These are phyloP conservation scores for Tranzscheliella williamsii DNA, from an alignment of 1,284 basidiomycete genomes.

Conservation along the genomic window DNA sequence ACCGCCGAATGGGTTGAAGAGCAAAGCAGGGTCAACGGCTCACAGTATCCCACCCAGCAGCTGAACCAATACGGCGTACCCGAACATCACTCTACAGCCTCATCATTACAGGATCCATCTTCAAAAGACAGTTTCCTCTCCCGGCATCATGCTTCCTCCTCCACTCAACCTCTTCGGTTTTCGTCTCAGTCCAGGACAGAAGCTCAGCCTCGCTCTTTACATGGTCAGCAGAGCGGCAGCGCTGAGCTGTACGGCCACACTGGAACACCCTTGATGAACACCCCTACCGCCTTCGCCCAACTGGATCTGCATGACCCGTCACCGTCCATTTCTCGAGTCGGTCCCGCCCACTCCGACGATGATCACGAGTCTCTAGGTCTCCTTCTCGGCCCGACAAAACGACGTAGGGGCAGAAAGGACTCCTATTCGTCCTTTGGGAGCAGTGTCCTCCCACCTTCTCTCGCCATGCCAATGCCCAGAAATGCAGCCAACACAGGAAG, in stretches of 20 bases:
- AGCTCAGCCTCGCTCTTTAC: too few species aligned
- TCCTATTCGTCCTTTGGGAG: conserved; percentile 40
- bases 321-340: conserved; percentile 4
- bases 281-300: not conserved
- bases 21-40: not conserved
- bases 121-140: conserved; percentile 1
- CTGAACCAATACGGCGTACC: conserved; percentile 4
- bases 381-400: conserved; percentile 26
- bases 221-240: not conserved
- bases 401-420: conserved; percentile 20
- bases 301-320: conserved; percentile 3
- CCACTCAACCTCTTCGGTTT: not conserved
- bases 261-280: too few species aligned
- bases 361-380: conserved; percentile 32
- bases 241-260: too few species aligned
- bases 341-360: conserved; percentile 2
- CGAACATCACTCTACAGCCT: conserved; percentile 4
- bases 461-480: not conserved
- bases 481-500: conserved; percentile 8
- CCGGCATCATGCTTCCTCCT: conserved; percentile 3
- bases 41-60: conserved; percentile 16
- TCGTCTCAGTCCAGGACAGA: too few species aligned
- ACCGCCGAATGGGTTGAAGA: not conserved
- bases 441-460: conserved; percentile 30
- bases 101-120: not conserved